Evolutionary conservation across 306 rosid genomes (phyloP), one percentile per base, ranked within the genome.

Genomic region (Parietaria judaica): DNA sequence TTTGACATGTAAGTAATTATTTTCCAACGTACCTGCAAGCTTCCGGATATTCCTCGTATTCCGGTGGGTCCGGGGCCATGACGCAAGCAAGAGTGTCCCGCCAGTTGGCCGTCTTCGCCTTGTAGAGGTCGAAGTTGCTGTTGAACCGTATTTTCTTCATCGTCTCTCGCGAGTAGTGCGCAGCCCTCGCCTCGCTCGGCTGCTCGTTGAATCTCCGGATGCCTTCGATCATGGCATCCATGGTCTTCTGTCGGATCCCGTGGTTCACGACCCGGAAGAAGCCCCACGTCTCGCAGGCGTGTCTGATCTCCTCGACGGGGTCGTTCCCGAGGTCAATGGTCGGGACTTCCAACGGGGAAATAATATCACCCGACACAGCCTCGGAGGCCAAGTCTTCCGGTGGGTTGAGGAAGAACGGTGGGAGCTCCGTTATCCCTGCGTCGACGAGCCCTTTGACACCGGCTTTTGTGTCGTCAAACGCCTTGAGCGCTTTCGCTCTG

Each of bases 1-100:
- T 23, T 23, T 23, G 31, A 23, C 31, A 23, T 23, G 31, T 23
- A 23, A 23, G 31, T 23, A 23, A 23, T 23, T 23, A n/a, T 23
- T 23, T 23, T 23, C 31, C 31, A 23, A 23, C 31, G 2, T 41
- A 63, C 67, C 67, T 63, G 35, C 56, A 51, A 35, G 67, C 44
- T 36, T 15, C 58, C 15, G 67, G 67, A 38, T 50, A 64, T 64
- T 64, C 59, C 36, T 64, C 49, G 6, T 37, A 17, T 3, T 51
- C 36, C 36, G 67, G 67, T 1, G 67, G 67, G 15, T 50, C 17
- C 3, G 67, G 67, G 51, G 67, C 67, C 67, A 64, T 64, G 67
- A 39, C 9, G 39, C 35, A 64, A 4, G 16, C 0, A 35, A 64
- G 51, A 52, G 67, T 64, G 67, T 64, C 67, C 49, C 67, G 50